These are phyloP conservation scores for Ophiosphaerella narmari DNA, from an alignment of 2,329 filamentous ascomycete species.

Conservation along the genomic window DNA sequence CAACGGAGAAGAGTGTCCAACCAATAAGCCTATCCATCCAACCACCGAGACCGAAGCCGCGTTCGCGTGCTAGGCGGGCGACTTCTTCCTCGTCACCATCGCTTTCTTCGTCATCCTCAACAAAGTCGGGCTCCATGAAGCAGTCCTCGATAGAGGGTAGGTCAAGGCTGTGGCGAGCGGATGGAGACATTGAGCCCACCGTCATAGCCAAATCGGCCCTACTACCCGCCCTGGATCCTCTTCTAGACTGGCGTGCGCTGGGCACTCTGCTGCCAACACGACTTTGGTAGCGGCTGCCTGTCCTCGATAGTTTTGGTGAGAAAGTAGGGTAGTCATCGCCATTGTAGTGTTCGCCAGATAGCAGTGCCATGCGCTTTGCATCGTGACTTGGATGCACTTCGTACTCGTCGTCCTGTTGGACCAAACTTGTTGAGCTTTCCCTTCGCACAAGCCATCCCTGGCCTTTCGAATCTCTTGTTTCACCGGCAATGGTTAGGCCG, in stretches of 20 bases:
- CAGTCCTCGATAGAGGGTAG: constrained; percentile 28
- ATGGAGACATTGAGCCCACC: constrained; percentile 20
- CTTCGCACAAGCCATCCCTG: constrained; percentile 64
- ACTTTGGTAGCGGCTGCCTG: constrained; percentile 43
- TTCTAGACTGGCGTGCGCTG: constrained; percentile 45
- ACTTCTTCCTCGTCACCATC: constrained; percentile 59
- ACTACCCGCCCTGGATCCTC: constrained; percentile 43
- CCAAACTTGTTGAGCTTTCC: constrained; percentile 60
- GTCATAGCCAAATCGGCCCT: constrained; percentile 46
- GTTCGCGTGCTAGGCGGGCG: constrained; percentile 55
- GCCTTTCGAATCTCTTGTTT: constrained; percentile 65
- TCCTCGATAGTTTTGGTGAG: constrained; percentile 35
- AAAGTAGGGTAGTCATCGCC: constrained; percentile 40
- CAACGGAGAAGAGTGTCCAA: constrained; percentile 60
- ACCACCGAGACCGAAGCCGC: constrained; percentile 60
- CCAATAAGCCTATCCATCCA: constrained; percentile 64
- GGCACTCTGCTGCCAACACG: constrained; percentile 45
- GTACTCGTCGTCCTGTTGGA: constrained; percentile 44
- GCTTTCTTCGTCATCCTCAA: constrained; percentile 50
- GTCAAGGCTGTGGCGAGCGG: constrained; percentile 38
- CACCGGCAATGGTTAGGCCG: constrained; percentile 60
- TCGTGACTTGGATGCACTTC: constrained; percentile 33
- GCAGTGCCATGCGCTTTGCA: constrained; percentile 28
- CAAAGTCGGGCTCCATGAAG: constrained; percentile 55
- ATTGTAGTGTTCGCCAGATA: constrained; percentile 40